These are phyloP conservation scores for Candida boidinii DNA, from an alignment of 805 yeast genomes.

Conservation along the genomic window DNA sequence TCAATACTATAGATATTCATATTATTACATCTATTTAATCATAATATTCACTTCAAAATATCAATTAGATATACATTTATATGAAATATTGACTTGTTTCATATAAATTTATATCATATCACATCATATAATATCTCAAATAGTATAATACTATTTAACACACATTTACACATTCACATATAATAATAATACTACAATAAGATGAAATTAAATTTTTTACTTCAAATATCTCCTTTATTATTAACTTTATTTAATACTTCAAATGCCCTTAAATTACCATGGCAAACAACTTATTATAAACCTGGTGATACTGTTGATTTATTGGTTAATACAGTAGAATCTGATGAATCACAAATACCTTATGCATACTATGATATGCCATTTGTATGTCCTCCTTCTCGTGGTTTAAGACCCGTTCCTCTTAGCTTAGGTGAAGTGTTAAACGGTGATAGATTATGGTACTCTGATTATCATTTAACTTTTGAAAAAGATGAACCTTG, in stretches of 20 bases:
- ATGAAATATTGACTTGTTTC: no score
- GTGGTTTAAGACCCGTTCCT: constrained; percentile 48
- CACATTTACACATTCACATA: no score
- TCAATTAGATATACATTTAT: no score
- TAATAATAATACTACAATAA: no score
- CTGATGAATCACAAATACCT: constrained; percentile 71
- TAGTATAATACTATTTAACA: no score
- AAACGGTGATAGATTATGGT: constrained; percentile 74
- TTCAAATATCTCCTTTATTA: not conserved
- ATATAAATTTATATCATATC: no score
- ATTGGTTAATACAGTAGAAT: constrained; percentile 68
- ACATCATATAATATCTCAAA: no score
- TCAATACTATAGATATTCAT: no score
- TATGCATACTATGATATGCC: constrained; percentile 70
- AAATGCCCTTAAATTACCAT: constrained; percentile 10
- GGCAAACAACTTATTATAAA: constrained; percentile 30
- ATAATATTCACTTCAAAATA: no score
- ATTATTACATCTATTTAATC: no score
- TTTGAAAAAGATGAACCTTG: constrained; percentile 66
- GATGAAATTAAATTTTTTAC: no score
- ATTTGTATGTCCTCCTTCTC: constrained; percentile 67
- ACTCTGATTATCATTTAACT: constrained; percentile 55
- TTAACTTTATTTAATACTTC: not conserved
- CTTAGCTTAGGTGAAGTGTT: constrained; percentile 69
- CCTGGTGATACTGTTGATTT: constrained; percentile 58